Conservation (phyloP, 139 green algal species). For the Chlorella sorokiniana region DNA sequence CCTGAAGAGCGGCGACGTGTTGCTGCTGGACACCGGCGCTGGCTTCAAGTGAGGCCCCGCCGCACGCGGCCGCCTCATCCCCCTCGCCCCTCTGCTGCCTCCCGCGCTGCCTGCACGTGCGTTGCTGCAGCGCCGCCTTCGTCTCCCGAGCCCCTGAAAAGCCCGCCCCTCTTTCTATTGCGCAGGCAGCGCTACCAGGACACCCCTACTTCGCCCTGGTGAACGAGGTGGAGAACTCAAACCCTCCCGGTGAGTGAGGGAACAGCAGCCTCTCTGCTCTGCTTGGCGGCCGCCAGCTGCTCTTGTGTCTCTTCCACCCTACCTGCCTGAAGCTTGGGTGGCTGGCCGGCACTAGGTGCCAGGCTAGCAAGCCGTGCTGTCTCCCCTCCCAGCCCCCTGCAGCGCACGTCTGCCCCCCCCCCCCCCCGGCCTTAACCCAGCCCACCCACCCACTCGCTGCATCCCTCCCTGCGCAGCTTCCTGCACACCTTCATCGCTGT, state of each 20-base stretch:
- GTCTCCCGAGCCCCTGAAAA: too few relatives aligned
- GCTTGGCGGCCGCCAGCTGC: neutral
- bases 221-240: conserved; percentile 56
- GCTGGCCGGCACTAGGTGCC: too few relatives aligned
- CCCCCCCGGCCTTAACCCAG: neutral
- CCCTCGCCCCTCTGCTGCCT: too few relatives aligned
- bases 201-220: conserved; percentile 62
- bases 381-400: neutral
- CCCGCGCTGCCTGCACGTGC: too few relatives aligned
- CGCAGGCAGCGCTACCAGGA: conserved; percentile 44
- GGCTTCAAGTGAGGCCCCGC: conserved; percentile 38
- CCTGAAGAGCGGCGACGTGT: conserved; percentile 55
- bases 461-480: conserved; percentile 10
- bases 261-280: neutral
- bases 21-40: conserved; percentile 61
- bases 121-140: too few relatives aligned
- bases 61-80: too few relatives aligned
- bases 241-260: conserved; percentile 14
- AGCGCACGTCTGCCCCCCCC: neutral
- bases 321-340: too few relatives aligned
- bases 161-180: too few relatives aligned
- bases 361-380: too few relatives aligned
- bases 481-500: conserved; percentile 50
- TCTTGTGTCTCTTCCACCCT: neutral
- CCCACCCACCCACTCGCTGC: neutral